phyloP scores from a whole-genome alignment of 768 basidiomycete genomes.

The Amanita exitialis region DNA sequence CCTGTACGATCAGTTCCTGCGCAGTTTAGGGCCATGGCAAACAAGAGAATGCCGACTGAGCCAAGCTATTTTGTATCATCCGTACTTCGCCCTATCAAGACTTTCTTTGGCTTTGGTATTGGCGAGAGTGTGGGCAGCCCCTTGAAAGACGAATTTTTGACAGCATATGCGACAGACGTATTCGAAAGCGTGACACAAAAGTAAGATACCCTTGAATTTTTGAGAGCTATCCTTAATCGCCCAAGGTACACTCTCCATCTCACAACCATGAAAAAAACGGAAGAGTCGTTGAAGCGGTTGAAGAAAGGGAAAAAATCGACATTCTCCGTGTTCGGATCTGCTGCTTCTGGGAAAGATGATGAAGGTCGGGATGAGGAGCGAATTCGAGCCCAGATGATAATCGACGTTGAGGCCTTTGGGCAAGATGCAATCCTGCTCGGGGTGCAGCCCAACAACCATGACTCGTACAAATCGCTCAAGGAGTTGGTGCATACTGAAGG shows the following conservation, averaged over 20 bases:
- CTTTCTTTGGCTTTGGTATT: constrained; percentile 57
- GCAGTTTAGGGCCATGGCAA: constrained; percentile 81
- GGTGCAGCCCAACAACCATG: constrained; percentile 43
- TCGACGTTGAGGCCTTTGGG: constrained; percentile 81
- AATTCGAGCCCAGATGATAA: constrained; percentile 71
- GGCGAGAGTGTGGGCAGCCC: constrained; percentile 49
- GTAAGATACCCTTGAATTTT: constrained; percentile 20
- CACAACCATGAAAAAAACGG: constrained; percentile 81
- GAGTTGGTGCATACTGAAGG: constrained; percentile 46
- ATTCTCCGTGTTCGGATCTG: constrained; percentile 70
- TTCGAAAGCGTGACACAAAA: constrained; percentile 63
- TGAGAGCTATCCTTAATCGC: constrained; percentile 1
- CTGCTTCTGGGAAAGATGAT: constrained; percentile 38
- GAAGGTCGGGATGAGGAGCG: constrained; percentile 84
- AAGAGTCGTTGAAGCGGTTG: constrained; percentile 76
- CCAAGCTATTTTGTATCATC: constrained; percentile 81
- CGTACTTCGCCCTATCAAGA: constrained; percentile 71
- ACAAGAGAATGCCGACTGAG: constrained; percentile 59
- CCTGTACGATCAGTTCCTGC: constrained; percentile 84
- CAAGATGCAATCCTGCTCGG: constrained; percentile 65
- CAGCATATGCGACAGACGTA: constrained; percentile 46
- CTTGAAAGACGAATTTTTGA: constrained; percentile 45
- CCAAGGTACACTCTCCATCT: constrained; percentile 73
- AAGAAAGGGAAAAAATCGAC: constrained; percentile 77
- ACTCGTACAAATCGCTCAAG: constrained; percentile 43